Conservation (phyloP, 768 basidiomycete genomes). For the Suillus hirtellus region DNA sequence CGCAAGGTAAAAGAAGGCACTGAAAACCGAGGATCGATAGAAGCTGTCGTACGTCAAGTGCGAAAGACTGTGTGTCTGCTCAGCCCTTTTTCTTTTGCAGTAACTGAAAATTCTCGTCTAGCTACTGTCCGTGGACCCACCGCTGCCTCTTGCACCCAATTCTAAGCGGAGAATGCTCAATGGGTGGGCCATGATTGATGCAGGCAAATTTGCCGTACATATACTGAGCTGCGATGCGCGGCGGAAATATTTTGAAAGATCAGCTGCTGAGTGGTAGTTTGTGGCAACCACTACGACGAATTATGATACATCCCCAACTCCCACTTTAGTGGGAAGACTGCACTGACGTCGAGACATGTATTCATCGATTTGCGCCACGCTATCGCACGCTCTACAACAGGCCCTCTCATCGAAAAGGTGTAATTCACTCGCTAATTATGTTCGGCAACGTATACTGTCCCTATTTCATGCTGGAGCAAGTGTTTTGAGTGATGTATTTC, state of each 20-base stretch:
- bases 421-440: too few species aligned
- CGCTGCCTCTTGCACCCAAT: constrained; percentile 62
- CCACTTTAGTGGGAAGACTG: too few species aligned
- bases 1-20: constrained; percentile 80
- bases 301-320: too few species aligned
- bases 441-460: too few species aligned
- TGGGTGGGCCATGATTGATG: constrained; percentile 86
- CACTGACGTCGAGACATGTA: too few species aligned
- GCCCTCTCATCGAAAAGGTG: too few species aligned
- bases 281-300: too few species aligned
- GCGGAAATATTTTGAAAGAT: constrained; percentile 61
- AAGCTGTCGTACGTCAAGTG: constrained; percentile 68
- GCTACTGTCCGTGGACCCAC: constrained; percentile 60
- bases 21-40: constrained; percentile 75
- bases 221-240: constrained; percentile 65
- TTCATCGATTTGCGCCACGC: too few species aligned
- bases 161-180: constrained; percentile 58
- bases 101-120: constrained; percentile 27
- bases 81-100: neutral
- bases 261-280: constrained; percentile 28
- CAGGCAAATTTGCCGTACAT: constrained; percentile 78
- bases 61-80: constrained; percentile 62
- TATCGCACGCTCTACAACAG: too few species aligned
- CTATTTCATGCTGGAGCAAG: too few species aligned
- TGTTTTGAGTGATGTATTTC: too few species aligned